phyloP scores from a whole-genome alignment of 2,329 filamentous ascomycete species.

The Penicillium sp. region DNA sequence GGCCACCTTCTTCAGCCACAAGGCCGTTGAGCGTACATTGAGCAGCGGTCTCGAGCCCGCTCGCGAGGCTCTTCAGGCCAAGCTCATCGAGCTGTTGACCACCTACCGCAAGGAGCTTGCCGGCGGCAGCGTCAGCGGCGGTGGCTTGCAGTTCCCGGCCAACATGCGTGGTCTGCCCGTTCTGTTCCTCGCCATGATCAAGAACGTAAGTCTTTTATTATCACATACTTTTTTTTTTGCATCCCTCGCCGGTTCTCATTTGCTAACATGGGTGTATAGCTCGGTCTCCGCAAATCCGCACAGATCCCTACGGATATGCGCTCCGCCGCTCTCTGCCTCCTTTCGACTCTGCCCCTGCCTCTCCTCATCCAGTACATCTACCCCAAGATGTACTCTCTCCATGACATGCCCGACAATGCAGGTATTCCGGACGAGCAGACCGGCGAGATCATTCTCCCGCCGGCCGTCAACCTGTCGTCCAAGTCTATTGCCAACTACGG shows the following conservation, averaged over 20 bases:
- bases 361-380: slow-evolving; percentile 93
- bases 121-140: slow-evolving; percentile 88
- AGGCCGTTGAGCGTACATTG: slow-evolving; percentile 87
- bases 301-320: slow-evolving; percentile 93
- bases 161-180: slow-evolving; percentile 87
- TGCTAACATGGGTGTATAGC: slow-evolving; percentile 40
- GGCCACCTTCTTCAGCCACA: slow-evolving; percentile 92
- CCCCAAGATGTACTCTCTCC: slow-evolving; percentile 77
- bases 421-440: slow-evolving; percentile 82
- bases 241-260: neutral
- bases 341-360: slow-evolving; percentile 90
- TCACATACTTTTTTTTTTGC: too few species aligned
- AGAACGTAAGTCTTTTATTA: slow-evolving; percentile 70
- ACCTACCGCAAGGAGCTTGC: slow-evolving; percentile 97
- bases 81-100: slow-evolving; percentile 86
- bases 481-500: slow-evolving; percentile 85
- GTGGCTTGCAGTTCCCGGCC: slow-evolving; percentile 87
- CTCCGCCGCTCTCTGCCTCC: slow-evolving; percentile 83
- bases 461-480: slow-evolving; percentile 79
- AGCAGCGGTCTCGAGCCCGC: slow-evolving; percentile 86
- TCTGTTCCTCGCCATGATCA: slow-evolving; percentile 90
- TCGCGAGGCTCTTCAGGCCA: slow-evolving; percentile 83
- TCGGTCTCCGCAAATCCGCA: slow-evolving; percentile 82
- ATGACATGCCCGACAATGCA: slow-evolving; percentile 94
- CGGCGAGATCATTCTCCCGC: slow-evolving; percentile 84